phyloP scores from a whole-genome alignment of 2,329 filamentous ascomycete genomes.

The Coniochaeta hoffmannii region DNA sequence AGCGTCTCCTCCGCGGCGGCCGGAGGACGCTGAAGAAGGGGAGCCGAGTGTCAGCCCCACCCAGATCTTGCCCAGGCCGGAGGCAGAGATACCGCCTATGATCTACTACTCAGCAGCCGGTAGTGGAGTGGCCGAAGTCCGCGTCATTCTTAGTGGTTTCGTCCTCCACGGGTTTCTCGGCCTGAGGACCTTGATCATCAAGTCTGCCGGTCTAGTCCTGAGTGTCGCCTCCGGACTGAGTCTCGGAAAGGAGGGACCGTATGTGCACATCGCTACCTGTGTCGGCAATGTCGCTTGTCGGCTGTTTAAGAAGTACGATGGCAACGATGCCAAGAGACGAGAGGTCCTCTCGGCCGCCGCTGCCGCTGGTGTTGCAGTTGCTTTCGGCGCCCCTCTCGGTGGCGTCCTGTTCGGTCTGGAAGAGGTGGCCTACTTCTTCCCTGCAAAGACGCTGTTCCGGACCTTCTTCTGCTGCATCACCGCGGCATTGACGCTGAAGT shows the following conservation, averaged over 20 bases:
- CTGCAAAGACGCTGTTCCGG: constrained; percentile 91
- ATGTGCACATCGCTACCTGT: constrained; percentile 94
- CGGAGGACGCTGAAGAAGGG: constrained; percentile 32
- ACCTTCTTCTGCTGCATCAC: constrained; percentile 98
- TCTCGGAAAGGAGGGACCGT: constrained; percentile 89
- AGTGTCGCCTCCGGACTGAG: constrained; percentile 90
- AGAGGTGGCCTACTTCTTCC: constrained; percentile 96
- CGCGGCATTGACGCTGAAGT: constrained; percentile 85
- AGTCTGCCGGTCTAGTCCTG: constrained; percentile 73
- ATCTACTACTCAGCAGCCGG: constrained; percentile 94
- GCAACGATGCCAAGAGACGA: constrained; percentile 88
- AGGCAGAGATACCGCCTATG: constrained; percentile 55
- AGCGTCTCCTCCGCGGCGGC: constrained; percentile 23
- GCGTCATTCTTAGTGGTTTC: constrained; percentile 96
- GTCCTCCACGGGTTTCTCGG: constrained; percentile 94
- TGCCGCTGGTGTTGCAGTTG: constrained; percentile 85
- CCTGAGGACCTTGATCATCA: constrained; percentile 77
- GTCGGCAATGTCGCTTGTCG: constrained; percentile 93
- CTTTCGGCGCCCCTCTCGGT: constrained; percentile 81
- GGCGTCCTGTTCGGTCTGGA: constrained; percentile 91
- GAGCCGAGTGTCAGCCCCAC: constrained; percentile 33
- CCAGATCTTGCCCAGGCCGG: constrained; percentile 28
- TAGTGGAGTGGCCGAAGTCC: constrained; percentile 93
- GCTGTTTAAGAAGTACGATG: constrained; percentile 88
- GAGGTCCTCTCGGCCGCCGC: constrained; percentile 91